Evolutionary conservation across 2,329 filamentous ascomycete species (phyloP), one percentile per base, ranked within the genome.

Genomic region (Nemania sp.): DNA sequence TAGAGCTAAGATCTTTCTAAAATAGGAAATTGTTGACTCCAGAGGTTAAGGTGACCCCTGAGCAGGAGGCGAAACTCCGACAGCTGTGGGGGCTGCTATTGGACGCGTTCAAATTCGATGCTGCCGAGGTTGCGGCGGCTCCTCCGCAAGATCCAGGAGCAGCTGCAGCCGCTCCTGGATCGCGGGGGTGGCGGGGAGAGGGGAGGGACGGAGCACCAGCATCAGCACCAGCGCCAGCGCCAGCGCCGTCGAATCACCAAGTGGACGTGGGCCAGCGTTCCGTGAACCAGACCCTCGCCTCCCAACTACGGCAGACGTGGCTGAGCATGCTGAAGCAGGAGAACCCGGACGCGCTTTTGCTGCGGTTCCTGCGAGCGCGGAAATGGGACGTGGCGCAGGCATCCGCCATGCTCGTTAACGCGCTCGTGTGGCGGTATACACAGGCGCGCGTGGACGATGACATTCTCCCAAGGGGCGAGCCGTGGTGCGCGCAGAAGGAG

Each of bases 371-470:
- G 61, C 86, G 93, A 56, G 93, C 93, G 20, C 87, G 93, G 52
- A 96, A 97, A 81, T 98, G 95, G 94, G 93, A 98, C 77, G 91
- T 97, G 10, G 90, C 96, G 54, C 93, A 93, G 77, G 94, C 95
- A 3, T 84, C 97, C 35, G 86, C 97, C 72, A 98, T 98, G 95
- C 83, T 97, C 78, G 87, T 97, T 43, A 92, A 92, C 1, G 97
- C 95, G 0, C 92, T 98, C 87, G 90, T 92, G 77, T 98, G 95
- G 95, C 88, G 95, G 69, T 80, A 88, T 62, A 84, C 86, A 51
- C 92, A 96, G 67, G 91, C 95, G 86, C 89, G 93, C 74, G 92
- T 98, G n/a, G 94, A 98, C 75, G 90, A 92, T 65, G 92, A 96
- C 73, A 90, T 98, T 72, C 92, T 96, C 85, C 82, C 80, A 69